Base-by-base conservation (phyloP, 257 asterid species). In the Linaria vulgaris region DNA sequence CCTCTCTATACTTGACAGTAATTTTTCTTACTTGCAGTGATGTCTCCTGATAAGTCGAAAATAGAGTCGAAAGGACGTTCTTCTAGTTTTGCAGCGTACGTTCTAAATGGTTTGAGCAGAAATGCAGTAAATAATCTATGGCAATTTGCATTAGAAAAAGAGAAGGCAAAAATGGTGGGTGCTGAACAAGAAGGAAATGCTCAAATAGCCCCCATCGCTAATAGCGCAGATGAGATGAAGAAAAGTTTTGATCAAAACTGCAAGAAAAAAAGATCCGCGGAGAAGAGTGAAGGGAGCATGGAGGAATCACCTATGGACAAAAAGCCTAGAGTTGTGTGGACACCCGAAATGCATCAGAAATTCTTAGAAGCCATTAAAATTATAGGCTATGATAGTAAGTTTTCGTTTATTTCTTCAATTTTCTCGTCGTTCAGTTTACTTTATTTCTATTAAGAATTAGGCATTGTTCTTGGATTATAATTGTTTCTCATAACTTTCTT, bases 251-350 rank as follows among this genome's bases (percentile, higher is more conserved):
- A 55, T 50, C 56, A 49, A 11, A 72, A 61, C 52, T 39, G 56
- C 9, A 69, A 73, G 72, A 61, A 69, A 8, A 68, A 59, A 61
- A 77, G 69, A 11, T 13, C 30, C 1, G 12, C 6, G 22, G 79
- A 68, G 64, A 58, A 56, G n/a, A 44, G 39, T 25, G 78, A 63
- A 47, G 77, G 25, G 3, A 43, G 70, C 55, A 67, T 51, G 27
- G 85, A 72, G 14, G 76, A 64, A 20, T 52, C 41, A 1, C 56
- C 20, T 22, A 12, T 16, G 25, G 71, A 64, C 50, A 83, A 83
- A 83, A 88, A 82, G 73, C 74, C 63, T 30, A 80, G 92, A 53
- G 80, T 84, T 13, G 70, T 75, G 13, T 88, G 96, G 96, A 83
- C 90, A 4, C 51, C 43, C 7, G 85, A 88, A 27, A 80, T 80